Evolutionary conservation across 768 basidiomycete species (phyloP).

Genomic region (Kwoniella mangroviensis): DNA sequence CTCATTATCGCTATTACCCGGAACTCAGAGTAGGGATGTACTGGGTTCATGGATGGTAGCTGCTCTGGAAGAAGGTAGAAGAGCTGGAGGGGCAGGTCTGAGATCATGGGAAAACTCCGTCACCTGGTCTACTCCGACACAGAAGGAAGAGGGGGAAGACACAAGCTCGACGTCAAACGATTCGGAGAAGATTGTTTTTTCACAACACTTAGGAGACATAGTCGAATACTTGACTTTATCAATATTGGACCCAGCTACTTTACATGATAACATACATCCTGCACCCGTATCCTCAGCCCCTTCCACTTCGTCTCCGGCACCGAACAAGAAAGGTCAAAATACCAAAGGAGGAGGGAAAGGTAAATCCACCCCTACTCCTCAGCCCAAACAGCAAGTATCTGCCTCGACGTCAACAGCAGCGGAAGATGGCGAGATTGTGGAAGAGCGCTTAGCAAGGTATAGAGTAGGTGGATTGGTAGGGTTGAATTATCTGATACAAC

Average conservation of each 20-base stretch:
- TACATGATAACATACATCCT: constrained; percentile 57
- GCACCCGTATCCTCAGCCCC: constrained; percentile 42
- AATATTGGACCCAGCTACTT: constrained; percentile 49
- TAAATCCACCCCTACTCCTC: constrained; percentile 18
- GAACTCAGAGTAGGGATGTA: constrained; percentile 55
- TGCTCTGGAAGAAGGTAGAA: constrained; percentile 53
- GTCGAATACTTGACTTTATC: constrained; percentile 53
- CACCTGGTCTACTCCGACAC: constrained; percentile 17
- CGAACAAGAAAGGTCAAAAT: constrained; percentile 17
- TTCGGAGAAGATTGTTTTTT: constrained; percentile 39
- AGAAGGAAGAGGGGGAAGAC: background rate
- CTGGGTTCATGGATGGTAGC: constrained; percentile 57
- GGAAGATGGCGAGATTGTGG: constrained; percentile 33
- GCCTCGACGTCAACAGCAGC: constrained; percentile 7
- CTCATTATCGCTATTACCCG: constrained; percentile 47
- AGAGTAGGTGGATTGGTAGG: constrained; percentile 51
- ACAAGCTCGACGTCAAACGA: constrained; percentile 7
- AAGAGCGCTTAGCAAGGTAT: constrained; percentile 36
- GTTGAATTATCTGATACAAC: constrained; percentile 49
- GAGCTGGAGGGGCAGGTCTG: constrained; percentile 44
- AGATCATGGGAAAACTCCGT: constrained; percentile 42
- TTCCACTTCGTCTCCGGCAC: constrained; percentile 4
- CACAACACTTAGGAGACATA: constrained; percentile 39
- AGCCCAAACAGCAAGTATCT: background rate
- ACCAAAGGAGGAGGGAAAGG: constrained; percentile 28